Percentiles rank a stretch among this genome's conserved stretches.
These are phyloP conservation scores for Chloris gayana DNA, from an alignment of 176 grass and related monocot genomes.

Conservation along the genomic window DNA sequence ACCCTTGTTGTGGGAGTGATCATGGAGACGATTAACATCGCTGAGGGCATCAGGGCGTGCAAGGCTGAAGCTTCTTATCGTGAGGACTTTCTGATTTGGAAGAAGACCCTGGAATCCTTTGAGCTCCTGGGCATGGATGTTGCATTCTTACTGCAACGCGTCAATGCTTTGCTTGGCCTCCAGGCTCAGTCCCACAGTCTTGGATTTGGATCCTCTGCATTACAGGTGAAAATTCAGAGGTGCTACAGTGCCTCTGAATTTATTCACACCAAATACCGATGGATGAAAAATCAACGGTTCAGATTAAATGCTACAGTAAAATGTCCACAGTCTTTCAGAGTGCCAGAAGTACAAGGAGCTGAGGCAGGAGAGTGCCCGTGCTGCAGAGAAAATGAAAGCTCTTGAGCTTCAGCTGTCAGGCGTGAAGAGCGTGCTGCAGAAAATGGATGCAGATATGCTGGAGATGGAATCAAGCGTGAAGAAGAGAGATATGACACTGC, in stretches of 20 bases:
- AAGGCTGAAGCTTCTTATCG: neutral
- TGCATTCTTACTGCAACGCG: constrained; percentile 26
- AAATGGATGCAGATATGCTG: constrained; percentile 35
- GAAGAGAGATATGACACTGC: neutral
- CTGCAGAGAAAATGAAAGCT: constrained; percentile 17
- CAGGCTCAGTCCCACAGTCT: neutral
- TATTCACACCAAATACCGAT: no score
- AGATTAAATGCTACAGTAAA: no score
- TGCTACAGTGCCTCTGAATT: no score
- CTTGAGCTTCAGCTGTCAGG: constrained; percentile 30
- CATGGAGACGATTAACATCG: no score
- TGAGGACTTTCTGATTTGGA: no score
- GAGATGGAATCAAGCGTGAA: constrained; percentile 30
- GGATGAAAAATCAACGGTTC: no score
- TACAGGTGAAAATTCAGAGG: no score
- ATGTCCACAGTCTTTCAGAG: neutral
- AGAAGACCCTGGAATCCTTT: constrained; percentile 44
- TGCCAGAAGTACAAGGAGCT: constrained; percentile 26
- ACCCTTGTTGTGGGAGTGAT: constrained; percentile 23
- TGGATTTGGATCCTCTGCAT: no score
- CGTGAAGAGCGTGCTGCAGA: constrained; percentile 29
- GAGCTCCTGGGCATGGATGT: constrained; percentile 49
- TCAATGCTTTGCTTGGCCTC: constrained; percentile 17
- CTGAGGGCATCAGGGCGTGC: constrained; percentile 43
- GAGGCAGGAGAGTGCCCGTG: neutral